Evolutionary conservation across 495 filamentous ascomycete species (phyloP).

Genomic region (Mytilinidion resinicola): DNA sequence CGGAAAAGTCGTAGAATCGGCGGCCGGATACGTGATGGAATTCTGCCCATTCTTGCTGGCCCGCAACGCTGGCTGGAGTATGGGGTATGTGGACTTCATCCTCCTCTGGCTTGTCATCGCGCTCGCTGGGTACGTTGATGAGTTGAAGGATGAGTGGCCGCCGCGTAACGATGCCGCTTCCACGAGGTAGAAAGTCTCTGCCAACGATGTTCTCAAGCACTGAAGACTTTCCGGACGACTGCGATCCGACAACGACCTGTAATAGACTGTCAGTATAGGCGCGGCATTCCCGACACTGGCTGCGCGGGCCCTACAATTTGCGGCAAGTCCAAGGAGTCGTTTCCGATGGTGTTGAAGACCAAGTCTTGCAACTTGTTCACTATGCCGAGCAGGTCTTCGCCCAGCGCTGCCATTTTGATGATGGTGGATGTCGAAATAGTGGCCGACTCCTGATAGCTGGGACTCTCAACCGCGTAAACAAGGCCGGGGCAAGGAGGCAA

Average conservation of each 20-base stretch:
- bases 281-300: not conserved
- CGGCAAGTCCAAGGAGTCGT: conserved; percentile 92
- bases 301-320: conserved; percentile 73
- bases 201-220: conserved; percentile 99
- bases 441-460: conserved; percentile 10
- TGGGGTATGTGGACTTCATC: conserved; percentile 62
- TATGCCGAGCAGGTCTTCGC: conserved; percentile 83
- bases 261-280: conserved; percentile 9
- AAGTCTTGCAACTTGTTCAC: conserved; percentile 97
- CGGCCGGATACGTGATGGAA: conserved; percentile 90
- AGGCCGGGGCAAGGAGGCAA: not conserved
- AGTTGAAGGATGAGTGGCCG: conserved; percentile 93
- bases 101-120: conserved; percentile 57
- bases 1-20: conserved; percentile 83
- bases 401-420: conserved; percentile 58
- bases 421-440: conserved; percentile 5
- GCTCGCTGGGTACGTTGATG: conserved; percentile 89
- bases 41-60: conserved; percentile 86
- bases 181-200: conserved; percentile 91
- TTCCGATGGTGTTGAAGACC: conserved; percentile 99
- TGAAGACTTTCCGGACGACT: conserved; percentile 98
- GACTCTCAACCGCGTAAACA: conserved; percentile 18
- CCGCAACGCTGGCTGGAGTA: conserved; percentile 61
- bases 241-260: conserved; percentile 96
- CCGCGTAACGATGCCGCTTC: conserved; percentile 92